Evolutionary conservation across 306 rosid species (phyloP).

Genomic region (Medicago arabica): DNA sequence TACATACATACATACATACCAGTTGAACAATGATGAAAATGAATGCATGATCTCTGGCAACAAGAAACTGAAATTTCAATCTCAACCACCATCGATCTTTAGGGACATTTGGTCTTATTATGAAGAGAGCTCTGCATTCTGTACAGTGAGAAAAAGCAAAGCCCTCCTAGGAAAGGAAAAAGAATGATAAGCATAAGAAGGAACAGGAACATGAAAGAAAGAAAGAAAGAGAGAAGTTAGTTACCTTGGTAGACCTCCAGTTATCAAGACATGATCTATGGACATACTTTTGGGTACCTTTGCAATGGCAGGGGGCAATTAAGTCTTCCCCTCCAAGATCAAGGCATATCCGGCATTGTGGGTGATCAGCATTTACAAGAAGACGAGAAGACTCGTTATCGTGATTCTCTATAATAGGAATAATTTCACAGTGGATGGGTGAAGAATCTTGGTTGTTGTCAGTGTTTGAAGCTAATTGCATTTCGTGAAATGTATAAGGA

Average conservation of each 20-base stretch:
- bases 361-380: constrained; percentile 67
- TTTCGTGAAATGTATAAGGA: constrained; percentile 60
- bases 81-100: constrained; percentile 98
- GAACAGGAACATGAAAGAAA: not conserved
- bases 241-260: constrained; percentile 97
- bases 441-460: constrained; percentile 58
- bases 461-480: constrained; percentile 80
- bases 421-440: constrained; percentile 89
- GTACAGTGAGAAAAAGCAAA: constrained; percentile 99
- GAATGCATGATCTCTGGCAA: constrained; percentile 96
- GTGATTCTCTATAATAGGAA: constrained; percentile 51
- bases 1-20: too few species aligned
- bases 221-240: constrained; percentile 27
- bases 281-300: constrained; percentile 95
- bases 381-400: constrained; percentile 63
- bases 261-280: constrained; percentile 96
- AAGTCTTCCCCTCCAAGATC: constrained; percentile 91
- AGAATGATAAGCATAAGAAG: constrained; percentile 34
- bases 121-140: constrained; percentile 90
- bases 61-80: constrained; percentile 94
- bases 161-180: constrained; percentile 73
- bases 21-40: constrained; percentile 89
- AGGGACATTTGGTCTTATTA: constrained; percentile 91
- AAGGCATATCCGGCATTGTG: constrained; percentile 95
- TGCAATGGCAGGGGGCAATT: constrained; percentile 98